phyloP scores from a whole-genome alignment of 2,329 filamentous ascomycete species.

The Penicillium palitans region DNA sequence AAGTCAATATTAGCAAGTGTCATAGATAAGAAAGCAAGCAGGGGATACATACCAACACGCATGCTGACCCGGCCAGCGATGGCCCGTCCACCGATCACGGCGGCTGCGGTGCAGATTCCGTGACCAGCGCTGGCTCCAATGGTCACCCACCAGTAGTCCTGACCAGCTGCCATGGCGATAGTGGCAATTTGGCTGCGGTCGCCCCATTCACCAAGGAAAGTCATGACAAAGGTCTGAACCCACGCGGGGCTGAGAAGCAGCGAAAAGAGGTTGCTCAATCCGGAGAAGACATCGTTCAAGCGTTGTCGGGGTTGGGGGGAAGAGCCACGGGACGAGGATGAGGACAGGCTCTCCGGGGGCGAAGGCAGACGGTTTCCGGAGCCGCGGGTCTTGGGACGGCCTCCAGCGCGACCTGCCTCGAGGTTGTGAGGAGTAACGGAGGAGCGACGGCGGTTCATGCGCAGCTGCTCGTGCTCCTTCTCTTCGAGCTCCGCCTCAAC shows the following conservation, averaged over 20 bases:
- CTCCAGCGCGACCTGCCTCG: constrained; percentile 71
- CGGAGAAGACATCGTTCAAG: constrained; percentile 53
- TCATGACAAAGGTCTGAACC: constrained; percentile 99
- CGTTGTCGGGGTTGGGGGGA: constrained; percentile 51
- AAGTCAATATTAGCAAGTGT: constrained; percentile 26
- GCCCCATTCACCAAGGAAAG: constrained; percentile 96
- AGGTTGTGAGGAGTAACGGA: constrained; percentile 73
- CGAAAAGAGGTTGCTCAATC: constrained; percentile 81
- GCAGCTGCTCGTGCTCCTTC: constrained; percentile 76
- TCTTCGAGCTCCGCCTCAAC: constrained; percentile 92
- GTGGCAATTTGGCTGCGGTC: constrained; percentile 97
- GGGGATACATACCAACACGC: constrained; percentile 76
- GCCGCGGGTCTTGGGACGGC: constrained; percentile 66
- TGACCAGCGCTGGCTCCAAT: constrained; percentile 84
- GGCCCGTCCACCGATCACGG: constrained; percentile 87
- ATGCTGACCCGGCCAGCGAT: constrained; percentile 93
- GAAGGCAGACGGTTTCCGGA: constrained; percentile 73
- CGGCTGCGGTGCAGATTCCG: constrained; percentile 83
- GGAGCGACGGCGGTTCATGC: constrained; percentile 64
- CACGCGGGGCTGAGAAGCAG: constrained; percentile 90
- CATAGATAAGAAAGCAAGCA: neutral
- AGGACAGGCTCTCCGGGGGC: constrained; percentile 75
- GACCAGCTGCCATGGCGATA: constrained; percentile 96
- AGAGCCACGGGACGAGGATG: constrained; percentile 65
- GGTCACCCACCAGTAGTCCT: constrained; percentile 99